Evolutionary conservation across 1,284 basidiomycete genomes (phyloP).

Genomic region (Stygiomarasmius scandens): DNA sequence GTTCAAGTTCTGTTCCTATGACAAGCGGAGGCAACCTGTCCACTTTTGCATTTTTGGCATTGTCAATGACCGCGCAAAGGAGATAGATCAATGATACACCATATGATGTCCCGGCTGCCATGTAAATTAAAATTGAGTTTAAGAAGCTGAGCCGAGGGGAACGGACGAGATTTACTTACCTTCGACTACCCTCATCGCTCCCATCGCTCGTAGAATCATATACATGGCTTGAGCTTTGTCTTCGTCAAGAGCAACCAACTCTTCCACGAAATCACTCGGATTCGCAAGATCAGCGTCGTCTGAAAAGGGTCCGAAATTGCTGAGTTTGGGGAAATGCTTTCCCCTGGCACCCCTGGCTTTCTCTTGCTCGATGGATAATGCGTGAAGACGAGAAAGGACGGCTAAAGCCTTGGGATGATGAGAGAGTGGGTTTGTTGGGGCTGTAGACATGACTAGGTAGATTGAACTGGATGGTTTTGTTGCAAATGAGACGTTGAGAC

Average conservation of each 20-base stretch:
- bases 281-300: not conserved
- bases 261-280: not conserved
- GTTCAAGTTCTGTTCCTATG: slow-evolving; percentile 16
- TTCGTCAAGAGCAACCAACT: slow-evolving; percentile 16
- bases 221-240: slow-evolving; percentile 15
- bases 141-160: no score
- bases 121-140: no score
- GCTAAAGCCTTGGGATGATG: not conserved
- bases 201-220: slow-evolving; percentile 11
- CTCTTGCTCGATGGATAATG: not conserved
- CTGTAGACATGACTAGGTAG: no score
- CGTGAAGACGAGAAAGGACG: not conserved
- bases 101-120: slow-evolving; percentile 16
- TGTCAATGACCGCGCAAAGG: slow-evolving; percentile 13
- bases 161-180: not conserved
- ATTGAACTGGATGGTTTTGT: no score
- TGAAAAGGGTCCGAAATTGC: no score
- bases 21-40: slow-evolving; percentile 10
- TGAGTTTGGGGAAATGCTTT: not conserved
- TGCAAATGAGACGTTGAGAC: no score
- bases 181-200: slow-evolving; percentile 14
- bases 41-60: not conserved
- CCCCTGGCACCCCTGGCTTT: not conserved
- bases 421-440: not conserved
- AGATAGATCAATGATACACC: slow-evolving; percentile 15